Evolutionary conservation across 306 rosid species (phyloP), one percentile per base, ranked within the genome.

Genomic region (Canavalia ensiformis): DNA sequence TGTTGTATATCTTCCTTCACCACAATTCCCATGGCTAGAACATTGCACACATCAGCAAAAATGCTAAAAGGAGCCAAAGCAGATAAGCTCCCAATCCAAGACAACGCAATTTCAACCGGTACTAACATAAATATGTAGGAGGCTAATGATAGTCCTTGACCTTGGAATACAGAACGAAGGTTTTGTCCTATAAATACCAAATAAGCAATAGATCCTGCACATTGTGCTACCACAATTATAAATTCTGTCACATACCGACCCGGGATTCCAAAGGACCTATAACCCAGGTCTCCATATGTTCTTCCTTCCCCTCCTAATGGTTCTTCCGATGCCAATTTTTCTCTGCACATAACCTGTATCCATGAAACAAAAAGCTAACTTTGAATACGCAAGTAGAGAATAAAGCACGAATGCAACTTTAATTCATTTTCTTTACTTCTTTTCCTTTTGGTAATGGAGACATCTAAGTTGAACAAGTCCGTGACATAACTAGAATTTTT

Each of bases 141-240:
- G 29, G 86, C 25, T 41, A 82, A 5, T 13, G 88, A 44, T 39
- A 84, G 62, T 51, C 88, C 72, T 1, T 81, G 60, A 74, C 62
- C 62, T 47, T 81, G 80, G 78, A 88, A 92, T 51, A 92, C 70
- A 9, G 97, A 88, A 31, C 86, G 80, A 56, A 92, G 85, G 84
- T 91, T 94, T 76, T 94, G 97, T 47, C 92, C 98, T 2, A 94
- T 88, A 60, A 92, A 92, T 58, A 94, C 90, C 75, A 94, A 90
- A 72, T 94, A 92, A 3, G 97, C 98, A 76, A 94, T 86, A 0
- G 97, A 81, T 8, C 97, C 97, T 56, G 94, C 97, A 29, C 90
- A 88, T 41, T 92, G 97, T 8, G 95, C 74, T 7, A 91, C 58
- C 82, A 89, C 76, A 66, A 94, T 90, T 55, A 92, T 71, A 59